phyloP scores from a whole-genome alignment of 352 stramenopile species.

The Blastocystis sp. region DNA sequence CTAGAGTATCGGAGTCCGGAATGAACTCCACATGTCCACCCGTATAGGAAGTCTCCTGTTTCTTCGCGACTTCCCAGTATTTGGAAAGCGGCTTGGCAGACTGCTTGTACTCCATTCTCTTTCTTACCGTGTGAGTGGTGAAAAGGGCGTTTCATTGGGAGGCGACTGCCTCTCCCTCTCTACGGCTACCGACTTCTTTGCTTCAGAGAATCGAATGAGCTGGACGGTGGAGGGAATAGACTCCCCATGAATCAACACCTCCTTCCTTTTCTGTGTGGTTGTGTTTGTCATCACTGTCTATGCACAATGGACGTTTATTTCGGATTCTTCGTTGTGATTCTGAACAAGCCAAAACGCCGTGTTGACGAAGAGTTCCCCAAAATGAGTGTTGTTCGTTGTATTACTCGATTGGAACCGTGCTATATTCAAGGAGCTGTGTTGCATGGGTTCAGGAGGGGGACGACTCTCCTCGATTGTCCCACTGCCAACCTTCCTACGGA shows the following conservation, averaged over 20 bases:
- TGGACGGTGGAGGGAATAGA: neutral
- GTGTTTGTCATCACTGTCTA: too few species aligned
- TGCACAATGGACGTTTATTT: too few species aligned
- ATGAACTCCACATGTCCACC: slow-evolving; percentile 62
- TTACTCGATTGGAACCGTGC: slow-evolving; percentile 20
- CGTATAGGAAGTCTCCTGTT: slow-evolving; percentile 63
- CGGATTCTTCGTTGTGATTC: neutral
- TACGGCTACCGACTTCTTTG: neutral
- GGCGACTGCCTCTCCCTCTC: too few species aligned
- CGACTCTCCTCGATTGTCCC: slow-evolving; percentile 48
- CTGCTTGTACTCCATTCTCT: slow-evolving; percentile 65
- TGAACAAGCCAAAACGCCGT: neutral
- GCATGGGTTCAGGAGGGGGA: slow-evolving; percentile 41
- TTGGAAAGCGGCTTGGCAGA: slow-evolving; percentile 53
- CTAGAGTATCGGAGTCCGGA: slow-evolving; percentile 27
- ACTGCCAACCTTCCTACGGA: slow-evolving; percentile 49
- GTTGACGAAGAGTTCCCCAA: neutral
- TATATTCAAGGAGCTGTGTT: slow-evolving; percentile 12
- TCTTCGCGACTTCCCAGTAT: slow-evolving; percentile 67
- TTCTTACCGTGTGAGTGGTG: neutral
- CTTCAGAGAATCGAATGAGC: neutral
- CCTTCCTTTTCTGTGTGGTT: slow-evolving; percentile 2
- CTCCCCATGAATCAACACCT: neutral
- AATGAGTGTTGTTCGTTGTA: slow-evolving; percentile 62
- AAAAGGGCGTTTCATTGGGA: too few species aligned